Conservation (phyloP, 768 basidiomycete genomes). For the Suillus americanus region DNA sequence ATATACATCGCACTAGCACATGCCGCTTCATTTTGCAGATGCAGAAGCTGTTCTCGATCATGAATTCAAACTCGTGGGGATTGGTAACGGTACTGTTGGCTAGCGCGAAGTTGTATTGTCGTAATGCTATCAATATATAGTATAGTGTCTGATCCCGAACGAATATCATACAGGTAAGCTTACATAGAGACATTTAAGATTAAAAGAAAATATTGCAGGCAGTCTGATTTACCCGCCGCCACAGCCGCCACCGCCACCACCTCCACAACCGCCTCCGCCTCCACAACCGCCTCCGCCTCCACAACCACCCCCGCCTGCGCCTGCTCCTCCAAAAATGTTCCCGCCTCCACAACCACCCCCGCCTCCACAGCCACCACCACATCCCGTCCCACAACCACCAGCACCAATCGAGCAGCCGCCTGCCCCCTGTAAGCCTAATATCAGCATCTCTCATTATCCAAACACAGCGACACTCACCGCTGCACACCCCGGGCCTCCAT, state of each 20-base stretch:
- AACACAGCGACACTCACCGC: constrained; percentile 2
- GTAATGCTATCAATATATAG: background rate
- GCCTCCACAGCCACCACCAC: constrained; percentile 6
- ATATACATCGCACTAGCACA: background rate
- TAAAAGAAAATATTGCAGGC: background rate
- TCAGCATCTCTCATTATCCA: background rate
- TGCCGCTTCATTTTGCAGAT: background rate
- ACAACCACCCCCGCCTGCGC: background rate
- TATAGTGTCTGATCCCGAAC: background rate
- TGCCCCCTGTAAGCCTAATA: background rate
- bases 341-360: constrained; percentile 22
- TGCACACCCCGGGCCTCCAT: constrained; percentile 8
- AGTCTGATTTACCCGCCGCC: background rate
- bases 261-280: background rate
- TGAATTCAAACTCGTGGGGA: background rate
- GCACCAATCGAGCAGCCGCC: background rate
- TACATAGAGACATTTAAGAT: background rate
- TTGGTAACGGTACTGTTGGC: background rate
- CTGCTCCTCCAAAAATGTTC: constrained; percentile 11
- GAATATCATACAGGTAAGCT: background rate
- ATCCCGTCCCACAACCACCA: constrained; percentile 6
- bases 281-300: background rate
- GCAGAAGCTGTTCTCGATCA: background rate
- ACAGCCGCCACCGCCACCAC: background rate
- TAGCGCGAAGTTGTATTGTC: background rate